phyloP scores from a whole-genome alignment of 768 basidiomycete genomes.

The Boletus pseudo-olivaceus region DNA sequence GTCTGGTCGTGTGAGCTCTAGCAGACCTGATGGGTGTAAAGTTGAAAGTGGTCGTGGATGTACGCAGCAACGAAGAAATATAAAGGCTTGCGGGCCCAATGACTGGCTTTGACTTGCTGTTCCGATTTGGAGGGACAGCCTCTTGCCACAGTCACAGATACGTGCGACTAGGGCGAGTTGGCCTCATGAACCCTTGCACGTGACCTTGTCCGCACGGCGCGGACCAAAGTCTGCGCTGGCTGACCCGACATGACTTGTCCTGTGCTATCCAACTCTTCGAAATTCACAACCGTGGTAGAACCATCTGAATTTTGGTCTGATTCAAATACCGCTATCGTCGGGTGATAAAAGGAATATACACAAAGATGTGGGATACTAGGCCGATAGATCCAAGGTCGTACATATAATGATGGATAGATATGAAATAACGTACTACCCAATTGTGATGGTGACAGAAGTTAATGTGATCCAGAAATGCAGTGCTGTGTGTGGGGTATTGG shows the following conservation, averaged over 20 bases:
- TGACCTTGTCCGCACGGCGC: constrained; percentile 1
- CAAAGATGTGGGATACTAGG: not conserved
- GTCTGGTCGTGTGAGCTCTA: not conserved
- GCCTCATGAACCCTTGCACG: constrained; percentile 2
- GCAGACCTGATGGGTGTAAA: not conserved
- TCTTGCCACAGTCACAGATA: not conserved
- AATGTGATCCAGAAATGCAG: no score
- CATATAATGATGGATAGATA: not conserved
- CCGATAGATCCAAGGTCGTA: not conserved
- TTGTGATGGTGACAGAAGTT: not conserved
- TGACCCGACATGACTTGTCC: not conserved
- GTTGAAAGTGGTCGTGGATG: not conserved
- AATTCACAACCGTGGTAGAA: not conserved
- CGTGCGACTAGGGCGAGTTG: no score
- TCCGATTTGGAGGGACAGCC: not conserved
- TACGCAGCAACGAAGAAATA: not conserved
- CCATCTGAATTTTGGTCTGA: not conserved
- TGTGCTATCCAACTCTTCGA: not conserved
- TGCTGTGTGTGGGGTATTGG: not conserved
- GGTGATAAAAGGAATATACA: not conserved
- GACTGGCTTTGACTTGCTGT: constrained; percentile 4
- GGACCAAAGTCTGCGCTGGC: no score
- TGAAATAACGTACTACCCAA: not conserved
- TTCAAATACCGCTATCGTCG: not conserved
- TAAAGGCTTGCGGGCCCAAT: not conserved